phyloP scores from a whole-genome alignment of 441 rosid species.

The Metrosideros polymorpha region DNA sequence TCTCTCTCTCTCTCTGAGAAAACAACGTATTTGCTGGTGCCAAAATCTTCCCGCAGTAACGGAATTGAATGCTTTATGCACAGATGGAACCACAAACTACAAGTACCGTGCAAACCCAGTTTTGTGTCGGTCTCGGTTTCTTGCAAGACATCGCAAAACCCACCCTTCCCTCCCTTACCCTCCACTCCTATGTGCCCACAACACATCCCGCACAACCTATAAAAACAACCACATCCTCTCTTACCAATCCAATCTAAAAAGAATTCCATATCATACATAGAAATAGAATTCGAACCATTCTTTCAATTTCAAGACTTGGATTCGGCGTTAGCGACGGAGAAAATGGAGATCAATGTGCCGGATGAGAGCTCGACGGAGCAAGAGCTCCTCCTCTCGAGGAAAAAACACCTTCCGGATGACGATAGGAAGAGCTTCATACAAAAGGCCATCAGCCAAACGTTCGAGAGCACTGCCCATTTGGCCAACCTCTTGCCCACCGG shows the following conservation, averaged over 20 bases:
- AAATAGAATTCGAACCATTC: background rate
- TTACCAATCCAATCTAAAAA: background rate
- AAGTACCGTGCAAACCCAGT: background rate
- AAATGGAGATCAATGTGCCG: background rate
- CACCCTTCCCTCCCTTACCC: background rate
- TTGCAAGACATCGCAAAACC: background rate
- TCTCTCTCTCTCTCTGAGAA: background rate
- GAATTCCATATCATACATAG: background rate
- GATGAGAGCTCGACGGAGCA: background rate
- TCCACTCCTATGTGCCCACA: background rate
- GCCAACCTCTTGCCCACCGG: slow-evolving; percentile 85
- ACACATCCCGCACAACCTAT: background rate
- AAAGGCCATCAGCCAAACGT: slow-evolving; percentile 65
- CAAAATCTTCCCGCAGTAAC: background rate
- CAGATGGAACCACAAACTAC: background rate
- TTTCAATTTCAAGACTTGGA: background rate
- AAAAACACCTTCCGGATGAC: background rate
- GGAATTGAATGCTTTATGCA: background rate
- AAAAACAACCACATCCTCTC: background rate
- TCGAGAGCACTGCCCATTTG: slow-evolving; percentile 66
- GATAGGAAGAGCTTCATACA: slow-evolving; percentile 24
- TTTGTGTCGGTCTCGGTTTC: background rate
- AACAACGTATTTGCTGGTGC: background rate
- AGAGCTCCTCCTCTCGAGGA: background rate
- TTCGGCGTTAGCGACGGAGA: background rate